phyloP scores from a whole-genome alignment of 2,329 filamentous ascomycete species.

The Rasamsonia emersonii region DNA sequence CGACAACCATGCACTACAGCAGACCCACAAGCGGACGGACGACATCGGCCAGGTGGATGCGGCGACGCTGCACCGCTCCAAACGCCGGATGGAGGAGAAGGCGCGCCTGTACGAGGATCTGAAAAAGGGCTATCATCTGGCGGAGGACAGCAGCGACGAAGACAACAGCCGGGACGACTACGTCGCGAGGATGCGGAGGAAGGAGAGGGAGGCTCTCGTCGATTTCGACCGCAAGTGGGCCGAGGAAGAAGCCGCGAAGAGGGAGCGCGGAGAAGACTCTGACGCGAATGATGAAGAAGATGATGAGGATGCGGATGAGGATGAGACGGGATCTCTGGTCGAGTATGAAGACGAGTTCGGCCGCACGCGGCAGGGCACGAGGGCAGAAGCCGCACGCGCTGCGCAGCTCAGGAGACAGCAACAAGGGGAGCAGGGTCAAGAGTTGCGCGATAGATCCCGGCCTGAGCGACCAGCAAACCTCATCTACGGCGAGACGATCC shows the following conservation, averaged over 20 bases:
- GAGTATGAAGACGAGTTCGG: slow-evolving; percentile 92
- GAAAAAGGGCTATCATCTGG: slow-evolving; percentile 79
- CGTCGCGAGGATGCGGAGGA: slow-evolving; percentile 52
- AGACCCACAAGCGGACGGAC: slow-evolving; percentile 52
- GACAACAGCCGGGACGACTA: slow-evolving; percentile 33
- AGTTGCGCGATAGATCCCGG: slow-evolving; percentile 21
- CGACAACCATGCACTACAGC: slow-evolving; percentile 43
- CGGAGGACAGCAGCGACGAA: slow-evolving; percentile 28
- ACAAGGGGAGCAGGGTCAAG: slow-evolving; percentile 10
- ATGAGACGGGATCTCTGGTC: slow-evolving; percentile 54
- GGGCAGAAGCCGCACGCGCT: slow-evolving; percentile 56
- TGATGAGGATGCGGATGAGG: slow-evolving; percentile 31
- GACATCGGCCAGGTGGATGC: slow-evolving; percentile 56
- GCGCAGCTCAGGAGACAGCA: slow-evolving; percentile 42
- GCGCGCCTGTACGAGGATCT: slow-evolving; percentile 78
- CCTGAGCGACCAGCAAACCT: slow-evolving; percentile 56
- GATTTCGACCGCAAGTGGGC: slow-evolving; percentile 98
- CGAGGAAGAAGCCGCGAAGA: slow-evolving; percentile 46
- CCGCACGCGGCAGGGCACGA: slow-evolving; percentile 65
- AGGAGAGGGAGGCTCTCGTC: slow-evolving; percentile 52
- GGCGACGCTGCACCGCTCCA: slow-evolving; percentile 55
- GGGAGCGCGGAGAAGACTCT: slow-evolving; percentile 14
- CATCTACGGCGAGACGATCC: slow-evolving; percentile 79
- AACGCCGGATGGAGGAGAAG: slow-evolving; percentile 82
- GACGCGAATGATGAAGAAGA: slow-evolving; percentile 28